A percentile compares a stretch with the other conserved stretches of the same genome.
Evolutionary conservation across 2,329 filamentous ascomycete species (phyloP).

Genomic region (Cercospora sp.): DNA sequence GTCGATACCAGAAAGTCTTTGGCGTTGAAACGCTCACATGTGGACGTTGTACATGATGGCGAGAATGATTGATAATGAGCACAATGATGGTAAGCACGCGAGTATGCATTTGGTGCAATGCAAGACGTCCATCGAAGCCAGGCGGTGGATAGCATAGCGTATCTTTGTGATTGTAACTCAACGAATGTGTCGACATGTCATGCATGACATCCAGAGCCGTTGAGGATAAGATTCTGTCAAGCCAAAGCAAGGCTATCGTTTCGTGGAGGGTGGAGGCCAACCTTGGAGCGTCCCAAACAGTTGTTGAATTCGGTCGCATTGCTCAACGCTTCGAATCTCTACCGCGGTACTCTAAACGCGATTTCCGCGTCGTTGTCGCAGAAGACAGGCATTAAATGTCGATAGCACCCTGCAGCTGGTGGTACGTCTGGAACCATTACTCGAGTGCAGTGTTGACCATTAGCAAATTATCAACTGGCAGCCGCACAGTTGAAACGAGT

Average conservation of each 20-base stretch:
- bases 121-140: not conserved
- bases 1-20: not conserved
- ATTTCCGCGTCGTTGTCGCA: not conserved
- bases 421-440: conserved; percentile 3
- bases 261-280: not conserved
- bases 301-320: not conserved
- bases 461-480: not conserved
- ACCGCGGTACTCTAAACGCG: conserved; percentile 1
- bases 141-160: not conserved
- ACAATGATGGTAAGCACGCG: not conserved
- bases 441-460: not conserved
- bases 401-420: not conserved
- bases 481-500: not conserved
- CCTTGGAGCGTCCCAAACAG: not conserved
- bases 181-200: not conserved
- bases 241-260: conserved; percentile 4
- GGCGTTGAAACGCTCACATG: not conserved
- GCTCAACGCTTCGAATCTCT: not conserved
- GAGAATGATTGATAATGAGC: not conserved
- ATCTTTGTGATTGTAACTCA: not conserved
- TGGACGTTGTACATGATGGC: not conserved
- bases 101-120: not conserved
- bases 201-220: conserved; percentile 3
- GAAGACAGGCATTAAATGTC: not conserved
- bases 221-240: conserved; percentile 14